These are phyloP conservation scores for Apiotrichum brassicae DNA, from an alignment of 1,284 basidiomycete species.

Conservation along the genomic window DNA sequence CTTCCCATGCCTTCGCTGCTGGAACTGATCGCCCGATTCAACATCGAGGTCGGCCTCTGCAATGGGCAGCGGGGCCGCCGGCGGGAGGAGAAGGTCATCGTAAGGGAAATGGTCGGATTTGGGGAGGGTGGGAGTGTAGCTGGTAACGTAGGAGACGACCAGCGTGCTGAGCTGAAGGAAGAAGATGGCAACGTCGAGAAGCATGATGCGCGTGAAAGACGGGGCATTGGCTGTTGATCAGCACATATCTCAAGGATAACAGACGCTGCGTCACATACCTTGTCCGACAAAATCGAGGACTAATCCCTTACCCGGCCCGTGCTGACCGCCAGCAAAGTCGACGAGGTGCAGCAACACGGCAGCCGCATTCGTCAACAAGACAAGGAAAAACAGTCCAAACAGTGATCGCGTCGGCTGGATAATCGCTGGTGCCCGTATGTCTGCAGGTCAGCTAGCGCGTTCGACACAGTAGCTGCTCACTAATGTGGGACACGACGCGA, in stretches of 20 bases:
- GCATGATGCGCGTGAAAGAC: constrained; percentile 29
- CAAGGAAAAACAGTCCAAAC: constrained; percentile 24
- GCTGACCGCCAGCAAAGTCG: constrained; percentile 28
- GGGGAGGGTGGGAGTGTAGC: constrained; percentile 20
- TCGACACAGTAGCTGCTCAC: constrained; percentile 9
- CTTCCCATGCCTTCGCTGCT: constrained; percentile 13
- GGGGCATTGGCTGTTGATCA: constrained; percentile 26
- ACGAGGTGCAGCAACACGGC: constrained; percentile 34
- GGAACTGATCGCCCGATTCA: constrained; percentile 17
- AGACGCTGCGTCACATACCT: constrained; percentile 20
- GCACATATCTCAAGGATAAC: background rate
- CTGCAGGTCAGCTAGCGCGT: constrained; percentile 7
- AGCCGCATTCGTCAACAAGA: constrained; percentile 27
- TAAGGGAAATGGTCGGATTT: constrained; percentile 27
- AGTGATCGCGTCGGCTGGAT: constrained; percentile 36
- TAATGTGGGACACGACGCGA: constrained; percentile 32
- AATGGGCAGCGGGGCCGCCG: constrained; percentile 2
- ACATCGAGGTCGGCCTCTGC: constrained; percentile 12
- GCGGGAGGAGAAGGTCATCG: constrained; percentile 37
- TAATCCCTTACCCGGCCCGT: constrained; percentile 30
- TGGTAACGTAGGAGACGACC: constrained; percentile 32
- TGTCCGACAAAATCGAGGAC: constrained; percentile 44
- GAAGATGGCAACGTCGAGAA: constrained; percentile 36
- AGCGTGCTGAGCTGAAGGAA: constrained; percentile 34
- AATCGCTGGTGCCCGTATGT: constrained; percentile 32